These are phyloP conservation scores for Leishmania tropica DNA, from an alignment of 208 protist genomes.

Conservation along the genomic window DNA sequence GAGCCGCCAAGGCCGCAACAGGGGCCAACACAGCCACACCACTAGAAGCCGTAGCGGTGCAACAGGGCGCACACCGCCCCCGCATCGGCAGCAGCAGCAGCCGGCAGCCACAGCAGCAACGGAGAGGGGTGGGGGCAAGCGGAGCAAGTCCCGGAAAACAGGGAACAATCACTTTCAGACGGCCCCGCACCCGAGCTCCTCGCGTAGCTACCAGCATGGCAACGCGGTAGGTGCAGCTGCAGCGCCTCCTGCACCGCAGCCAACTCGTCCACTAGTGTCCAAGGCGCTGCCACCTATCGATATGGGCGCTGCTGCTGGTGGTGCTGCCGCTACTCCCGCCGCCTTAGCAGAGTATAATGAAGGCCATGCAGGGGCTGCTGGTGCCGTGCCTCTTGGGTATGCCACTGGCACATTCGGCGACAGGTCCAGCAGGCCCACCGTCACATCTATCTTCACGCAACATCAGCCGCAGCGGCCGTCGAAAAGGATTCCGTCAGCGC, in stretches of 20 bases:
- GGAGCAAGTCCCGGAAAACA: background rate
- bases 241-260: background rate
- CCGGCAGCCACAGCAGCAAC: background rate
- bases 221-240: background rate
- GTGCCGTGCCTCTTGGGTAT: background rate
- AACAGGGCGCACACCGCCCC: background rate
- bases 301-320: background rate
- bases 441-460: constrained; percentile 15
- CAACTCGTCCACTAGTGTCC: constrained; percentile 1
- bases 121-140: background rate
- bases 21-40: background rate
- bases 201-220: background rate
- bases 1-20: background rate
- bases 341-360: background rate
- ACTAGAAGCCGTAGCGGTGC: background rate
- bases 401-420: background rate
- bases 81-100: background rate
- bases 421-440: background rate
- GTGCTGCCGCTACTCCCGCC: background rate
- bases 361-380: background rate
- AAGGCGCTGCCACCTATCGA: constrained; percentile 5
- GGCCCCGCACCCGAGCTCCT: background rate
- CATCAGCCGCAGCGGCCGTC: background rate
- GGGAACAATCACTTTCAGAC: background rate
- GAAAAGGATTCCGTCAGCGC: no score